Percentiles rank a stretch among this genome's conserved stretches.
These are phyloP conservation scores for Vanrija humicola DNA, from an alignment of 1,284 basidiomycete genomes.

Conservation along the genomic window DNA sequence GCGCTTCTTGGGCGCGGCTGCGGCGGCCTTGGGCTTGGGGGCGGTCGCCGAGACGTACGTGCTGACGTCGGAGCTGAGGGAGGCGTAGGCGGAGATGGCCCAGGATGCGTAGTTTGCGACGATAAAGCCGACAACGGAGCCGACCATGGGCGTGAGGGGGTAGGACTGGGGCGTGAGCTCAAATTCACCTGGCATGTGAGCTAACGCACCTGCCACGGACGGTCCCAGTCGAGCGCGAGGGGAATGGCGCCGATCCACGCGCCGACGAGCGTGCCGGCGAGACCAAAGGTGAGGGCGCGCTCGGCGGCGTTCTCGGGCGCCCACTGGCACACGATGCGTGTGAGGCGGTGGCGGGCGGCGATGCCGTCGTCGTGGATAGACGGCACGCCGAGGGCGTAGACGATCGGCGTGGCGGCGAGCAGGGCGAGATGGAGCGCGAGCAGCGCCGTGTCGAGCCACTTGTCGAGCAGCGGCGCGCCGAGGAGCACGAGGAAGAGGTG, in stretches of 20 bases:
- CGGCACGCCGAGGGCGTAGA: slow-evolving; percentile 67
- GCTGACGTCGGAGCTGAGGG: slow-evolving; percentile 42
- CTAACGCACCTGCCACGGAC: slow-evolving; percentile 80
- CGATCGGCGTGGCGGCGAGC: slow-evolving; percentile 63
- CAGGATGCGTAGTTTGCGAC: slow-evolving; percentile 60
- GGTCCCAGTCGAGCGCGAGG: slow-evolving; percentile 88
- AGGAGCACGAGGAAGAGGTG: slow-evolving; percentile 61
- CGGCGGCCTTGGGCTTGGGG: slow-evolving; percentile 5
- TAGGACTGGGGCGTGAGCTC: slow-evolving; percentile 61
- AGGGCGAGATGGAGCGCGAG: slow-evolving; percentile 66
- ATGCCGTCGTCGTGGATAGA: slow-evolving; percentile 37
- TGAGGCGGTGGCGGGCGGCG: slow-evolving; percentile 54
- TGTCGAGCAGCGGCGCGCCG: slow-evolving; percentile 63
- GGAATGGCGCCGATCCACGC: slow-evolving; percentile 75
- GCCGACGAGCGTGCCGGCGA: slow-evolving; percentile 66
- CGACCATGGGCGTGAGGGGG: slow-evolving; percentile 67
- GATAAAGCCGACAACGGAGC: slow-evolving; percentile 65
- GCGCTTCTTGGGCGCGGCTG: slow-evolving; percentile 2
- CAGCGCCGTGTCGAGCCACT: slow-evolving; percentile 61
- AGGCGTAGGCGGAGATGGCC: slow-evolving; percentile 51
- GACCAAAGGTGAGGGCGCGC: slow-evolving; percentile 72
- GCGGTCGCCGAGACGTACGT: slow-evolving; percentile 4
- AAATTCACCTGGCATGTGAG: too few relatives aligned
- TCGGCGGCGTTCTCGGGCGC: slow-evolving; percentile 67
- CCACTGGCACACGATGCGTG: slow-evolving; percentile 71